Base-by-base conservation (phyloP, 1,139 yeast species). In the Eremothecium cymbalariae region DNA sequence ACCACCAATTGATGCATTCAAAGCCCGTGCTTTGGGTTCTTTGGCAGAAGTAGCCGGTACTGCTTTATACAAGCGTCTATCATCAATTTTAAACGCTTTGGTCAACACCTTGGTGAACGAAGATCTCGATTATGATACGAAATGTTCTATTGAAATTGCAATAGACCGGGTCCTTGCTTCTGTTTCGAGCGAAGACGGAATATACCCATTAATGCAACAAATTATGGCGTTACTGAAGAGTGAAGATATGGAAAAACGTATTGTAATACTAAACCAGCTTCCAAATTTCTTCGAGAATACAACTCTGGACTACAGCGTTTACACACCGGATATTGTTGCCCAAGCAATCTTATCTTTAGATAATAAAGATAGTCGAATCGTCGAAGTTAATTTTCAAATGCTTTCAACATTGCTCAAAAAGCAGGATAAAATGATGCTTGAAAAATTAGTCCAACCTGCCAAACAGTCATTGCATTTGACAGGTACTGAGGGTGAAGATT, bases 1-100 rank as follows among this genome's bases (percentile, higher is more conserved):
- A 7, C 78, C 88, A 7, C 96, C 96, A 7, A 76, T 90, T 43
- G 86, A 85, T 48, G 67, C 75, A 0, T 78, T 79, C 65, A 86
- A 88, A 61, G 94, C 95, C 14, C 69, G 71, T 38, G 95, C 96
- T 3, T 67, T 90, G 43, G 86, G 95, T 17, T 78, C 94, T 0
- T 70, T 93, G 55, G 94, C 95, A 0, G 76, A 82, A 34, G 95
- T 84, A 31, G 96, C 97, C 16, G 97, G 96, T 23, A 60, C 74
- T 34, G 86, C 95, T 1, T 65, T 88, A 45, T 78, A 77, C 65
- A 77, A 70, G 52, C 74, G 90, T 45, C 66, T 86, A 45, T 67
- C 84, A 0, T 62, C 74, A 16, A 82, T 88, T 43, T 72, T 88
- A 44, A 77, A 77, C 50, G 67, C 93, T 0, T 65, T 88, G 44